Base-by-base conservation (phyloP, 2,329 filamentous ascomycete species). In the Pseudogymnoascus sp. region DNA sequence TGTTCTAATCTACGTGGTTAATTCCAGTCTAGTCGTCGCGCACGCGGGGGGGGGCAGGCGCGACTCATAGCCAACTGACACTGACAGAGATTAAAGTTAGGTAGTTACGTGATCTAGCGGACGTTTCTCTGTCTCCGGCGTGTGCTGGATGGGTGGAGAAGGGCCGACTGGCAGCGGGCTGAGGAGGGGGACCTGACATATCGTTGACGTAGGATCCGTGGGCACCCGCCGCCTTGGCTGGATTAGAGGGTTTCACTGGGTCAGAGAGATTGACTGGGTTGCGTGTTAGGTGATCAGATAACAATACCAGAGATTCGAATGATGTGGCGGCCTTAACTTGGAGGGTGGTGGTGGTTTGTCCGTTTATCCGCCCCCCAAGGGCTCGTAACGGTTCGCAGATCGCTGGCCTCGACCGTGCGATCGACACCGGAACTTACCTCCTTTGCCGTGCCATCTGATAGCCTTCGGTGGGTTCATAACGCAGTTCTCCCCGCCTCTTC, bases 21-120 rank as follows among this genome's bases (percentile, higher is more conserved):
- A n/a, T 28, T 28, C 44, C n/a, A 50, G 8, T n/a, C 23, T 25
- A 5, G 12, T 31, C 28, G 21, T 7, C 21, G 14, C 44, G 28
- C 23, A 12, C 23, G 14, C 7, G 8, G 25, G n/a, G 47, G 7
- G 7, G 47, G n/a, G 47, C 8, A 18, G n/a, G 25, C 8, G 18
- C 25, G 25, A 56, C 14, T 33, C 47, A 12, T 56, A 4, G n/a
- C n/a, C 8, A 56, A 56, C 25, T 56, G 25, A 18, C 47, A 18
- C 25, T 53, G 14, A 14, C 21, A 21, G 59, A 42, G 28, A 37
- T 60, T 60, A 60, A 60, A 60, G 59, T 56, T 56, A 56, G n/a
- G 25, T 56, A 33, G 47, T 56, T 56, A 56, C 25, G 47, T 56
- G 47, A 56, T 56, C 25, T 56, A 56, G 47, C n/a, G 47, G 7